phyloP scores from a whole-genome alignment of 108 stramenopile species.

The Skeletonema menzelii region DNA sequence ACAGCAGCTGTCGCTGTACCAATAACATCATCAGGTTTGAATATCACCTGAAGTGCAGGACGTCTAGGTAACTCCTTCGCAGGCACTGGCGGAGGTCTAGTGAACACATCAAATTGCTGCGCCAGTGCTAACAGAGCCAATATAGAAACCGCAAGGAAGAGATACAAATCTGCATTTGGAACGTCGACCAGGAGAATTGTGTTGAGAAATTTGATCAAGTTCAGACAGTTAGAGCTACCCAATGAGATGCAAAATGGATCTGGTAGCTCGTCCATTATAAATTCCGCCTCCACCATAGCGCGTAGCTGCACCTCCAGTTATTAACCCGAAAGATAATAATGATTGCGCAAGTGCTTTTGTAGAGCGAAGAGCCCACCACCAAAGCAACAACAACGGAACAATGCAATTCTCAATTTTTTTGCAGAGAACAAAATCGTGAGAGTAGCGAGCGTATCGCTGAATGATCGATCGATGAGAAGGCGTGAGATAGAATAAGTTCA shows the following conservation, averaged over 20 bases:
- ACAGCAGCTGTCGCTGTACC: slow-evolving; percentile 5
- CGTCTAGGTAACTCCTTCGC: slow-evolving; percentile 64
- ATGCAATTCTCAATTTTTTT: too few relatives aligned
- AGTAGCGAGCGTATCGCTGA: too few relatives aligned
- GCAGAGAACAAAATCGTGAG: too few relatives aligned
- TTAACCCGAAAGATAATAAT: neutral
- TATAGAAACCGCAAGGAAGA: slow-evolving; percentile 2
- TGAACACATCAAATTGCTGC: slow-evolving; percentile 49
- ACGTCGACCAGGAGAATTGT: slow-evolving; percentile 22
- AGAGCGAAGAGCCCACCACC: too few relatives aligned
- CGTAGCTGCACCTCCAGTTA: neutral
- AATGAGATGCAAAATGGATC: slow-evolving; percentile 20
- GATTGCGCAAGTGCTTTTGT: too few relatives aligned
- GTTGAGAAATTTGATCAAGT: slow-evolving; percentile 23
- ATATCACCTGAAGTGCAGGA: slow-evolving; percentile 74
- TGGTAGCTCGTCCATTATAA: neutral
- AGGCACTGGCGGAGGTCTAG: slow-evolving; percentile 71
- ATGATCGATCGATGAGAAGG: too few relatives aligned
- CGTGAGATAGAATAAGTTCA: too few relatives aligned
- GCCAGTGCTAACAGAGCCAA: slow-evolving; percentile 20
- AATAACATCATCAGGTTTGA: slow-evolving; percentile 77
- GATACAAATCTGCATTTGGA: slow-evolving; percentile 21
- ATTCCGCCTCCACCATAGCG: neutral
- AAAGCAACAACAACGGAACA: too few relatives aligned
- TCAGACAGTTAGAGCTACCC: slow-evolving; percentile 10